Base-by-base conservation (phyloP, 2,329 filamentous ascomycete genomes). In the Capronia epimyces region DNA sequence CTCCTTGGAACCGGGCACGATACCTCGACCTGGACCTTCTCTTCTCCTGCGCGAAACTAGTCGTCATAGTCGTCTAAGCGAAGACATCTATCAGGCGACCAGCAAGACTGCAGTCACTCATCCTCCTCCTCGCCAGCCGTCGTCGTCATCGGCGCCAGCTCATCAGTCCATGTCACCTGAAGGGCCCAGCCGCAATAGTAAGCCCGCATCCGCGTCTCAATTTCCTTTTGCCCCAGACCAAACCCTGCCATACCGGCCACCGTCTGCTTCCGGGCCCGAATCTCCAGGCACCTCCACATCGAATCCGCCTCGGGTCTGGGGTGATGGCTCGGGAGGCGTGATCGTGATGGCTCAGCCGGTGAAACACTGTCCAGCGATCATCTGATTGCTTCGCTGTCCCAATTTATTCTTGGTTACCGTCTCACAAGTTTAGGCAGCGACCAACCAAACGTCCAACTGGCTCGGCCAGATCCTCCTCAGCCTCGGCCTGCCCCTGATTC, bases 151-250 rank as follows among this genome's bases (percentile, higher is more conserved):
- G 6, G 20, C 40, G 37, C 42, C 53, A 56, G 43, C 50, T 53
- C 49, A 53, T 50, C 49, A 48, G 40, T 42, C 46, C 32, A 53
- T 53, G 53, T 56, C 53, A 56, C 53, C 46, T 49, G 53, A 56
- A 46, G 15, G 46, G 22, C 20, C 44, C 29, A 49, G 48, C 41
- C 48, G 40, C 44, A 44, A 18, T 5, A 20, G 52, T 55, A 52
- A 55, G 52, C 43, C 39, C 46, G 50, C 50, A 44, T 37, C 50
- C 31, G 29, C 16, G 27, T 27, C 29, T 10, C 36, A 27, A 27
- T 27, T 10, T 27, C 24, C 24, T 27, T 5, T 27, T 27, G 24
- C 24, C 24, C 24, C 24, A 31, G 39, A 16, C 25, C 20, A 25
- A 18, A 15, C 5, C 29, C 13, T 21, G 31, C 36, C n/a, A 13